Evolutionary conservation across 192 early-diverging fungal genomes (phyloP).

Genomic region (Thamnidium elegans): DNA sequence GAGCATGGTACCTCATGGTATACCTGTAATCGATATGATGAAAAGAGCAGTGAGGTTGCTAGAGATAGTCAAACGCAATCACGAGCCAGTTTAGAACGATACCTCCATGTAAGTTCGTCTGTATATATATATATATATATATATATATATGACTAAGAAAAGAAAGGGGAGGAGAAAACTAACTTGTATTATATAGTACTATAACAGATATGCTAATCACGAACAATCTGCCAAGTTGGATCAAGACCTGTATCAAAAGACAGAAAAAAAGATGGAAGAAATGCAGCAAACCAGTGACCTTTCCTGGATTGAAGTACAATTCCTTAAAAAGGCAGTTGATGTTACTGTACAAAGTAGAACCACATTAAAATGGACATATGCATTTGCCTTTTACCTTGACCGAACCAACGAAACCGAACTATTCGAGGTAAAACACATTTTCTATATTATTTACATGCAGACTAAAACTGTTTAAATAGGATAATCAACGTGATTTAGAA

Average conservation of each 20-base stretch:
- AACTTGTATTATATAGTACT: slow-evolving; percentile 63
- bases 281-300: slow-evolving; percentile 86
- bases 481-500: slow-evolving; percentile 97
- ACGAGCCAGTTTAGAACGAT: slow-evolving; percentile 85
- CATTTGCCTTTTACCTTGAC: slow-evolving; percentile 91
- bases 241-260: slow-evolving; percentile 77
- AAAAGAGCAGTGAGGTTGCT: slow-evolving; percentile 82
- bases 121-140: not conserved
- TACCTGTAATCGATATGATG: slow-evolving; percentile 96
- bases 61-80: slow-evolving; percentile 86
- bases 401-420: slow-evolving; percentile 83
- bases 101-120: slow-evolving; percentile 74
- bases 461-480: slow-evolving; percentile 18
- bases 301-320: slow-evolving; percentile 99
- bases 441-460: not conserved
- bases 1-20: slow-evolving; percentile 96
- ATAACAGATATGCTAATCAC: slow-evolving; percentile 97
- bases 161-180: too few species aligned
- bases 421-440: slow-evolving; percentile 60
- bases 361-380: slow-evolving; percentile 98
- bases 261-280: slow-evolving; percentile 93
- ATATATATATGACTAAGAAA: too few species aligned
- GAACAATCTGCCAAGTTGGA: slow-evolving; percentile 90
- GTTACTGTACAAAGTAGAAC: slow-evolving; percentile 83
- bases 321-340: slow-evolving; percentile 88